phyloP scores from a whole-genome alignment of 1,139 yeast species.

The Geotrichum macrosporum region DNA sequence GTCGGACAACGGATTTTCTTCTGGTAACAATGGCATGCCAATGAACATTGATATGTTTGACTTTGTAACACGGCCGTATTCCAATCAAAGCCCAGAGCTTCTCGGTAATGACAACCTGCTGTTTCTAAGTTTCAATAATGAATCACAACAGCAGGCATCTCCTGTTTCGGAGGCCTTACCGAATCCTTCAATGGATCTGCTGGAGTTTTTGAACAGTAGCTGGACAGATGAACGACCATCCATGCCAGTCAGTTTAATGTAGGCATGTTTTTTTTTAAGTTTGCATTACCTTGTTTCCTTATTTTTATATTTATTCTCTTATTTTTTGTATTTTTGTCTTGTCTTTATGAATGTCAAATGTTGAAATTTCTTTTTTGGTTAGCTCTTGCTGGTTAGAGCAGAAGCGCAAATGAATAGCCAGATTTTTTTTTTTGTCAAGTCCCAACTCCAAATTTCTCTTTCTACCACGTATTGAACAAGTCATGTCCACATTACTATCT shows the following conservation, averaged over 20 bases:
- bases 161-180: background rate
- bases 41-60: constrained; percentile 19
- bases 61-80: constrained; percentile 15
- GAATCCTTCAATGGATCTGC: constrained; percentile 5
- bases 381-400: background rate
- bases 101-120: constrained; percentile 12
- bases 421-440: too few species aligned
- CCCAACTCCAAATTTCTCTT: background rate
- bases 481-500: constrained; percentile 1
- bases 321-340: background rate
- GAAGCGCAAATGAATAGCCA: background rate
- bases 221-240: constrained; percentile 8
- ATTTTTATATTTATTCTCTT: background rate
- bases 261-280: background rate
- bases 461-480: background rate
- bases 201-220: constrained; percentile 12
- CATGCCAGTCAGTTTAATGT: background rate
- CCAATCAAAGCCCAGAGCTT: constrained; percentile 7
- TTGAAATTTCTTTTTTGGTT: background rate
- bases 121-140: constrained; percentile 2
- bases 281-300: background rate
- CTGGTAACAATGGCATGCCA: background rate
- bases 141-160: background rate
- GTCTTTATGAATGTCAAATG: too few species aligned
- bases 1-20: background rate